Conservation (phyloP, 2,329 filamentous ascomycete species). For the Fusarium concolor region DNA sequence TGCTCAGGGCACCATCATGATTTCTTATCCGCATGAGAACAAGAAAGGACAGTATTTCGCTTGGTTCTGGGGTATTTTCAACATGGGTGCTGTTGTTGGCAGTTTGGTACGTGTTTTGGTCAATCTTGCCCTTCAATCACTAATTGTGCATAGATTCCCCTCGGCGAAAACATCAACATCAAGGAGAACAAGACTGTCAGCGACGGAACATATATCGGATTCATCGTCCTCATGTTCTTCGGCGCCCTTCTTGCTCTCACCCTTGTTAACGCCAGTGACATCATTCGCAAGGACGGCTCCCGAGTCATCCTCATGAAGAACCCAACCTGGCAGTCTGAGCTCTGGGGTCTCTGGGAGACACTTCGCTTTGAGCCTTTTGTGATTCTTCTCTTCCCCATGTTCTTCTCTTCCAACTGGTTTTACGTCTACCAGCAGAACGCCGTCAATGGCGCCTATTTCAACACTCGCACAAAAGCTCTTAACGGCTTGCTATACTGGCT, state of each 20-base stretch:
- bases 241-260: slow-evolving; percentile 77
- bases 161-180: slow-evolving; percentile 42
- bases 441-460: slow-evolving; percentile 77
- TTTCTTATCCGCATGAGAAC: slow-evolving; percentile 84
- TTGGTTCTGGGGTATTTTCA: slow-evolving; percentile 96
- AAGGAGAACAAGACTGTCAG: slow-evolving; percentile 61
- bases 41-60: slow-evolving; percentile 90
- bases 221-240: slow-evolving; percentile 82
- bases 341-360: slow-evolving; percentile 80
- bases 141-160: slow-evolving; percentile 66
- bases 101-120: slow-evolving; percentile 60
- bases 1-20: slow-evolving; percentile 87
- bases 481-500: slow-evolving; percentile 78
- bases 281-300: slow-evolving; percentile 82
- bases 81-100: slow-evolving; percentile 89
- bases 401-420: slow-evolving; percentile 86
- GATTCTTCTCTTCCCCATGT: slow-evolving; percentile 81
- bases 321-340: slow-evolving; percentile 84
- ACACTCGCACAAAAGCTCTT: slow-evolving; percentile 78
- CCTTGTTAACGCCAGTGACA: slow-evolving; percentile 76
- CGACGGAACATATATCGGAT: slow-evolving; percentile 88
- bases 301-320: slow-evolving; percentile 90
- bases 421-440: slow-evolving; percentile 83
- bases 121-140: rapidly evolving
- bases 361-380: slow-evolving; percentile 76